Conservation (phyloP, 2,329 filamentous ascomycete species). For the Macrophomina tecta region DNA sequence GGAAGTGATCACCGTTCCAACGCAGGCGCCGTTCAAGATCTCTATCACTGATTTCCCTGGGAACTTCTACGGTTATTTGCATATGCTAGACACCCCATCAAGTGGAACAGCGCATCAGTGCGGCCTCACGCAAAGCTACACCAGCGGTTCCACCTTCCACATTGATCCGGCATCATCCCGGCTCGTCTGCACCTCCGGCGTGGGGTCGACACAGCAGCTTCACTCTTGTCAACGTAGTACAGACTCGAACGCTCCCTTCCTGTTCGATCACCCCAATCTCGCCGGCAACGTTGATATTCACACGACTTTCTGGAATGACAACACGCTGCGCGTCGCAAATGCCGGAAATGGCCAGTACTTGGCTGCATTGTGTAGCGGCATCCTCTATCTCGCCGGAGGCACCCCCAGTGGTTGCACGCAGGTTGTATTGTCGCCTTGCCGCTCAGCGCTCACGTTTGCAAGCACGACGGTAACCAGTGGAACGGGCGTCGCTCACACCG, state of each 20-base stretch:
- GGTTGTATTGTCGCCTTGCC: neutral
- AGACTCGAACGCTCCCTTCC: neutral
- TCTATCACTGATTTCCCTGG: neutral
- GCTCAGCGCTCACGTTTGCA: neutral
- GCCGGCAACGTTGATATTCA: neutral
- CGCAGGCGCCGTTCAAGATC: neutral
- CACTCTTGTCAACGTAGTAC: neutral
- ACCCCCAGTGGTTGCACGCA: neutral
- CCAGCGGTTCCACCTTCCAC: neutral
- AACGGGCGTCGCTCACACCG: neutral
- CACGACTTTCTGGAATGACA: neutral
- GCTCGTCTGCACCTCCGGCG: neutral
- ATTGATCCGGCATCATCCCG: neutral
- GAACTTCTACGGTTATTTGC: conserved; percentile 2
- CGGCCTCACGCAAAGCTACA: neutral
- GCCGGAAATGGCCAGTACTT: neutral
- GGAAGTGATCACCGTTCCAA: neutral
- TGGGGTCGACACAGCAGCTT: neutral
- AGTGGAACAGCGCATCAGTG: neutral
- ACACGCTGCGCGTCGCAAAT: neutral
- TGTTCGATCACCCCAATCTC: neutral
- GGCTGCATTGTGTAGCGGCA: neutral
- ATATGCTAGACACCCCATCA: neutral
- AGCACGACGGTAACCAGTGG: neutral
- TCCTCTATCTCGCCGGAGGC: neutral